Conservation (phyloP, 768 basidiomycete genomes). For the Phylloporus sp. region DNA sequence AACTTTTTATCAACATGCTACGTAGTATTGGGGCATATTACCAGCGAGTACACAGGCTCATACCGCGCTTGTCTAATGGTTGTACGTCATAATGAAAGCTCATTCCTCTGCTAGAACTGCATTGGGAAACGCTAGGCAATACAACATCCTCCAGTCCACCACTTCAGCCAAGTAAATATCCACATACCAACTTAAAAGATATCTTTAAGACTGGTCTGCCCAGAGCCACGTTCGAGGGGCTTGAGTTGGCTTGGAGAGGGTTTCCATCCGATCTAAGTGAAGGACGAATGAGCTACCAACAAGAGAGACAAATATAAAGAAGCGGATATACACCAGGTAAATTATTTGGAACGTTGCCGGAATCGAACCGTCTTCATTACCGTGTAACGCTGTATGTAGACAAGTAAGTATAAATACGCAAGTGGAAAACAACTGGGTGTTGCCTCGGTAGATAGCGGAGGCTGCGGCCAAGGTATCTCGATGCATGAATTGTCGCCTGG, state of each 20-base stretch:
- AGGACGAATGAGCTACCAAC: neutral
- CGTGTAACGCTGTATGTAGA: constrained; percentile 65
- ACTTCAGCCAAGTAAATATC: neutral
- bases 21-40: neutral
- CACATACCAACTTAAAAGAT: constrained; percentile 36
- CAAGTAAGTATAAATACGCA: neutral
- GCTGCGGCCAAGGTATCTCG: constrained; percentile 90
- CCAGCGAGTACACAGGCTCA: neutral
- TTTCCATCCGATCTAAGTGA: constrained; percentile 76
- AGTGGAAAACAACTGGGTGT: constrained; percentile 7
- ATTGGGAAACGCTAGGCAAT: neutral
- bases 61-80: neutral
- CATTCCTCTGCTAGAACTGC: neutral
- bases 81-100: neutral
- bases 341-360: constrained; percentile 97
- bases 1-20: too few relatives aligned
- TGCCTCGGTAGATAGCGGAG: constrained; percentile 90
- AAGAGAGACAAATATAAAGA: neutral
- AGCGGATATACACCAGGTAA: constrained; percentile 64
- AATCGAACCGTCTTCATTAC: constrained; percentile 74
- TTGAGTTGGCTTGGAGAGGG: constrained; percentile 64
- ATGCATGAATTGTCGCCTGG: constrained; percentile 62
- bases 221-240: constrained; percentile 61
- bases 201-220: constrained; percentile 57
- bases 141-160: neutral